These are phyloP conservation scores for Fraxinus pennsylvanica DNA, from an alignment of 257 asterid genomes.

Conservation along the genomic window DNA sequence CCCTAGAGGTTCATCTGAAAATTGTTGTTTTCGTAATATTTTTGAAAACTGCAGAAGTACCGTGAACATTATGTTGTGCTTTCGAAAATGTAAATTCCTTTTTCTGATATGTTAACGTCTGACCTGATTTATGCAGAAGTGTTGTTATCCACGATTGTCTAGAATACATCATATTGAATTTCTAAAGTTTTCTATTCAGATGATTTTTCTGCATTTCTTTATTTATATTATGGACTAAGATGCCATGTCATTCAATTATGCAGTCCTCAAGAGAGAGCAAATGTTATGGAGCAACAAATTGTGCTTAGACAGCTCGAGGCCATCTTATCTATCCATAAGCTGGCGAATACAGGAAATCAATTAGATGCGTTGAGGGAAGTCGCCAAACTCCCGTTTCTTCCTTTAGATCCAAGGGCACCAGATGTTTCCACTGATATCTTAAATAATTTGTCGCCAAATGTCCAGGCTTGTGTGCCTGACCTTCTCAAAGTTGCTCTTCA, in stretches of 20 bases:
- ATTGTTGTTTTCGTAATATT: background rate
- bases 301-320: slow-evolving; percentile 93
- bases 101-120: background rate
- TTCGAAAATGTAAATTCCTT: background rate
- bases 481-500: slow-evolving; percentile 84
- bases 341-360: slow-evolving; percentile 63
- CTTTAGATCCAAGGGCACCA: slow-evolving; percentile 78
- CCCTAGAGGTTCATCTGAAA: background rate
- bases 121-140: background rate
- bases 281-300: slow-evolving; percentile 78
- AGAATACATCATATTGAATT: background rate
- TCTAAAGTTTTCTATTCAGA: background rate
- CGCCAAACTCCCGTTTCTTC: slow-evolving; percentile 92
- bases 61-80: background rate
- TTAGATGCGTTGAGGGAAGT: slow-evolving; percentile 88
- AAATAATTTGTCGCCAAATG: slow-evolving; percentile 69
- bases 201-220: background rate
- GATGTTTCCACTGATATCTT: slow-evolving; percentile 54
- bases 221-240: background rate
- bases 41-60: background rate
- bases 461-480: slow-evolving; percentile 89
- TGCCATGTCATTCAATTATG: slow-evolving; percentile 10
- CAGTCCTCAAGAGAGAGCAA: slow-evolving; percentile 89
- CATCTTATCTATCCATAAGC: slow-evolving; percentile 65
- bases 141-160: background rate